Conservation (phyloP, 177 flowering plant species). For the Telopea speciosissima region DNA sequence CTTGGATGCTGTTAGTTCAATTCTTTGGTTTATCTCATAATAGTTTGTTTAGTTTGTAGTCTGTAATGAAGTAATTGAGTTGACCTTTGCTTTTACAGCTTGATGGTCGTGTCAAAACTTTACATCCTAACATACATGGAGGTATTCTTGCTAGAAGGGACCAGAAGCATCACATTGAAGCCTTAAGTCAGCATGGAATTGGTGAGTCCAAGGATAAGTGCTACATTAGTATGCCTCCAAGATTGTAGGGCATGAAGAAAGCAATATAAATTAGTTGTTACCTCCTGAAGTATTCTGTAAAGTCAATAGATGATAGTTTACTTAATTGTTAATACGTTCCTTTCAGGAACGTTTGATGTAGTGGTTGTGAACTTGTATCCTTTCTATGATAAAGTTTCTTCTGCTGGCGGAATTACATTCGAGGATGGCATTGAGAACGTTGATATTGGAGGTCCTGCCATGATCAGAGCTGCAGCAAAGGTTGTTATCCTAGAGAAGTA, state of each 20-base stretch:
- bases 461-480: conserved; percentile 99
- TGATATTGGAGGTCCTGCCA: conserved; percentile 99
- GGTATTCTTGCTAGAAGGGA: conserved; percentile 99
- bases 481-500: conserved; percentile 23
- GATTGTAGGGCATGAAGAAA: neutral
- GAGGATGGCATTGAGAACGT: conserved; percentile 97
- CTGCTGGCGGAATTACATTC: conserved; percentile 55
- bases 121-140: conserved; percentile 91
- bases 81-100: conserved; percentile 46
- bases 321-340: conserved; percentile 2
- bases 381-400: conserved; percentile 80
- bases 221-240: neutral
- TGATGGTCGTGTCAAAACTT: conserved; percentile 98
- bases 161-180: conserved; percentile 79
- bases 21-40: neutral
- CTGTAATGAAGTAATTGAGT: neutral
- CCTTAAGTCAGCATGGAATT: conserved; percentile 77
- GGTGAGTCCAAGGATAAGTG: conserved; percentile 40
- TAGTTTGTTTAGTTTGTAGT: neutral
- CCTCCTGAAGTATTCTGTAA: neutral
- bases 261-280: neutral
- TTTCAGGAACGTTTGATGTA: conserved; percentile 80
- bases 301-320: neutral
- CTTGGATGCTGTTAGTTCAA: too few relatives aligned
- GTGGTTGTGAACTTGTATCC: conserved; percentile 97